Base-by-base conservation (phyloP, 2,329 filamentous ascomycete species). In the Tolypocladium cylindrosporum region DNA sequence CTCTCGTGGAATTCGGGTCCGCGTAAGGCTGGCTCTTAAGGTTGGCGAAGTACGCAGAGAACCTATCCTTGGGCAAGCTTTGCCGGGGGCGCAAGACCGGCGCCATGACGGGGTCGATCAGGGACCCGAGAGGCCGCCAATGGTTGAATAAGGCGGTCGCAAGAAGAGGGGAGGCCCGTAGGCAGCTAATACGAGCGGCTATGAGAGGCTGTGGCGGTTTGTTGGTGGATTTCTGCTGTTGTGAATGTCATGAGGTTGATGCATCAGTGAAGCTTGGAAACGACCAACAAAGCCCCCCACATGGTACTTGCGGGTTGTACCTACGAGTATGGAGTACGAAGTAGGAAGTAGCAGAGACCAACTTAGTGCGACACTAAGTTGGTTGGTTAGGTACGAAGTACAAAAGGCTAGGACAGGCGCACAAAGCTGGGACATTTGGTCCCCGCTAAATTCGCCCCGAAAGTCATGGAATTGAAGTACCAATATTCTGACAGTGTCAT, bases 11-110 rank as follows among this genome's bases (percentile, higher is more conserved):
- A 34, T 76, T 76, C 2, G 82, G 80, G 65, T 90, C 87, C 61
- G 79, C 79, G 73, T 94, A 94, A 21, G 82, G 79, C 65, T 89
- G 86, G 27, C 86, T 88, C 69, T 89, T 88, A 51, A 89, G 78
- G 39, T 78, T 79, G 27, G 79, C 77, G 71, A 95, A 91, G 61
- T 86, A 80, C 42, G 74, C 71, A 2, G 85, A 76, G 67, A 95
- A 90, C 57, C 81, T 79, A 55, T 90, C 85, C 69, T 90, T 91
- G 31, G 84, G 73, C n/a, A 89, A 72, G 62, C 80, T 80, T 57
- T 82, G 79, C 57, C 84, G 68, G 39, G 74, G 70, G 50, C 76
- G 71, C 11, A 78, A 65, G 2, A 76, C 67, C 14, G 76, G 74
- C 27, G 73, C 73, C 75, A 78, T 79, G 58, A 36, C 21, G 55